Evolutionary conservation across 164 flowering plant species (phyloP).

Genomic region (Hamamelis virginiana): DNA sequence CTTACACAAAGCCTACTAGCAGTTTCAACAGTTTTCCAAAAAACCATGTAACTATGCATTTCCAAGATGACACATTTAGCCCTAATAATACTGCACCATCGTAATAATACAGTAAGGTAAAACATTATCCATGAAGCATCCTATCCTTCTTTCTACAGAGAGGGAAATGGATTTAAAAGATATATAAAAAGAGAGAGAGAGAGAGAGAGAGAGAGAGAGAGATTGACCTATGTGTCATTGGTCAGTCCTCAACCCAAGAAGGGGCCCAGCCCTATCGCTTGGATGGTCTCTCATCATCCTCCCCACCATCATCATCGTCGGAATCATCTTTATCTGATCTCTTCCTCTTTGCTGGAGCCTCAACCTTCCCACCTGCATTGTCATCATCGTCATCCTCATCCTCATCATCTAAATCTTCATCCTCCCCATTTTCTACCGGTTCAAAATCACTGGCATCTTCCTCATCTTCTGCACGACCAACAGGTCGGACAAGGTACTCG

Average conservation of each 20-base stretch:
- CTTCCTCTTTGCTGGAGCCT: slow-evolving; percentile 62
- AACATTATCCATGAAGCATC: slow-evolving; percentile 9
- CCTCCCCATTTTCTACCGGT: slow-evolving; percentile 76
- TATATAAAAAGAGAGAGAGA: slow-evolving; percentile 24
- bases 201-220: slow-evolving; percentile 27
- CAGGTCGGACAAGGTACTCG: slow-evolving; percentile 68
- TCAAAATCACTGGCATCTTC: slow-evolving; percentile 87
- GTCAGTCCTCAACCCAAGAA: slow-evolving; percentile 30
- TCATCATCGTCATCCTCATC: slow-evolving; percentile 42
- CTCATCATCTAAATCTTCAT: slow-evolving; percentile 51
- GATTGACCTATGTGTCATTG: slow-evolving; percentile 33
- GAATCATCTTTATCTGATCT: slow-evolving; percentile 49
- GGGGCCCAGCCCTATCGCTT: slow-evolving; percentile 52
- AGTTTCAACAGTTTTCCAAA: not conserved
- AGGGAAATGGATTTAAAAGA: slow-evolving; percentile 9
- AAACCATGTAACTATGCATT: slow-evolving; percentile 16
- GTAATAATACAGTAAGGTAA: slow-evolving; percentile 13
- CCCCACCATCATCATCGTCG: slow-evolving; percentile 60
- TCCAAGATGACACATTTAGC: slow-evolving; percentile 6
- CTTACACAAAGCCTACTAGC: not conserved
- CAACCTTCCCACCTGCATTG: slow-evolving; percentile 41
- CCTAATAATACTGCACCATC: slow-evolving; percentile 15
- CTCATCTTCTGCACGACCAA: slow-evolving; percentile 69
- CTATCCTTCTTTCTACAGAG: slow-evolving; percentile 28
- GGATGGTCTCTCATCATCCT: slow-evolving; percentile 80